These are phyloP conservation scores for Exidia glandulosa DNA, from an alignment of 768 basidiomycete genomes.

Conservation along the genomic window DNA sequence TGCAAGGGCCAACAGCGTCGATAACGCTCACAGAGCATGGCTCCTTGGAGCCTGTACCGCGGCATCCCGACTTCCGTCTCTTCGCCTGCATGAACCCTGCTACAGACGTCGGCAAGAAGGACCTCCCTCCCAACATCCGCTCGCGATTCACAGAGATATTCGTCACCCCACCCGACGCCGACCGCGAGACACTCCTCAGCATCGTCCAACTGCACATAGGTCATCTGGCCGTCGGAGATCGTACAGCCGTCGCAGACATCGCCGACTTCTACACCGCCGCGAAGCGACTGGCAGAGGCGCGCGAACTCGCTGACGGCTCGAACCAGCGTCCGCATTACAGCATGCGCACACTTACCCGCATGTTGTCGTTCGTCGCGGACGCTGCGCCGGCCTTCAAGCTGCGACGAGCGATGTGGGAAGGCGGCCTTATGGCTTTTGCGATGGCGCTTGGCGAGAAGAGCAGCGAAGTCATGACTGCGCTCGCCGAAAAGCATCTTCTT, in stretches of 20 bases:
- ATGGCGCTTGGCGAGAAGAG: conserved; percentile 81
- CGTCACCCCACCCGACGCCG: conserved; percentile 87
- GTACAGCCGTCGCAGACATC: conserved; percentile 76
- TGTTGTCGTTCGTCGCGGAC: conserved; percentile 81
- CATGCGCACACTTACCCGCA: conserved; percentile 89
- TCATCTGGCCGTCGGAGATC: conserved; percentile 70
- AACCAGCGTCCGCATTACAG: conserved; percentile 92
- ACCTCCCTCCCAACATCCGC: conserved; percentile 83
- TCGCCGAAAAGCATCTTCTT: conserved; percentile 73
- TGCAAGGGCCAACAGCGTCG: conserved; percentile 77
- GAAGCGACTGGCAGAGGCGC: conserved; percentile 59
- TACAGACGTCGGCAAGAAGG: conserved; percentile 96
- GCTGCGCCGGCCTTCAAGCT: conserved; percentile 67
- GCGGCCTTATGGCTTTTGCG: conserved; percentile 94
- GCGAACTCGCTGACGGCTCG: conserved; percentile 83
- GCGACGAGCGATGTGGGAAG: conserved; percentile 87
- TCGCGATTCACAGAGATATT: conserved; percentile 92
- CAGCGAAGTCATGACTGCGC: conserved; percentile 46
- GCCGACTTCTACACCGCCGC: conserved; percentile 83
- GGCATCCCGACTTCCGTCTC: conserved; percentile 90
- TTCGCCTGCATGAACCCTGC: conserved; percentile 99
- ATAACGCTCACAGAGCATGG: conserved; percentile 92
- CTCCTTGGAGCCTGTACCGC: conserved; percentile 75
- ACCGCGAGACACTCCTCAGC: conserved; percentile 76
- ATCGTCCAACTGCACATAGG: conserved; percentile 90